Evolutionary conservation across 1,139 yeast genomes (phyloP).

Genomic region (Geotrichum bryndzae): DNA sequence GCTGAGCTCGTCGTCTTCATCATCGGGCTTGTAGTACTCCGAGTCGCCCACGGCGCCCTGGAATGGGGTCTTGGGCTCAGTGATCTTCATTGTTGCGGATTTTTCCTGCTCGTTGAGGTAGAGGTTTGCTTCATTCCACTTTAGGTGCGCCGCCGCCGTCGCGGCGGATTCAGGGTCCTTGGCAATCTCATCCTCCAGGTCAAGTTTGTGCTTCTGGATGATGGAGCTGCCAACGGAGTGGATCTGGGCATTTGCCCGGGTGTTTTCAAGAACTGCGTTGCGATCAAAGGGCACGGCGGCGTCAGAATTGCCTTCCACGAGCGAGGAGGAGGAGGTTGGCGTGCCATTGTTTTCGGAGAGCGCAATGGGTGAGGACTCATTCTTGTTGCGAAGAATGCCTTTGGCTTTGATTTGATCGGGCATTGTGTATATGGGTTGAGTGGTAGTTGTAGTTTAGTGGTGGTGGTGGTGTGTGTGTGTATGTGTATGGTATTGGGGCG

Average conservation of each 20-base stretch:
- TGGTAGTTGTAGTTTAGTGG: too few relatives aligned
- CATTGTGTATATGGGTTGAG: not conserved
- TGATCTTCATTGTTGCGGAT: constrained; percentile 73
- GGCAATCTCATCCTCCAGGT: constrained; percentile 6
- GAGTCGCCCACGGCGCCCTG: constrained; percentile 87
- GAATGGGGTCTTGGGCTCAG: constrained; percentile 96
- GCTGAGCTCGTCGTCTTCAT: constrained; percentile 47
- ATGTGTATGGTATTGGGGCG: too few relatives aligned
- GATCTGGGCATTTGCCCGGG: constrained; percentile 41
- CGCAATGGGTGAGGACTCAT: not conserved
- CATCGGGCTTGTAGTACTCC: constrained; percentile 74
- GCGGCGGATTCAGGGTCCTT: constrained; percentile 8
- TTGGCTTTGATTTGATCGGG: constrained; percentile 15
- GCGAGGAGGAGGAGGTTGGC: not conserved
- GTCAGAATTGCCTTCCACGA: not conserved
- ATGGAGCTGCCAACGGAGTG: constrained; percentile 30
- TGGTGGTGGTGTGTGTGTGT: too few relatives aligned
- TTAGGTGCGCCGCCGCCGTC: constrained; percentile 38
- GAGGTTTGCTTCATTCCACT: constrained; percentile 72
- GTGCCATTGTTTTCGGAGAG: not conserved
- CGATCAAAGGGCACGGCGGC: constrained; percentile 34
- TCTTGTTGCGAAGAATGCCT: constrained; percentile 17
- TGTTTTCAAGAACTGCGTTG: constrained; percentile 43
- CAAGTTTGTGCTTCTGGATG: constrained; percentile 20
- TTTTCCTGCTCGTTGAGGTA: constrained; percentile 64